These are phyloP conservation scores for Camelina sativa DNA, from an alignment of 345 rosid genomes.

Conservation along the genomic window DNA sequence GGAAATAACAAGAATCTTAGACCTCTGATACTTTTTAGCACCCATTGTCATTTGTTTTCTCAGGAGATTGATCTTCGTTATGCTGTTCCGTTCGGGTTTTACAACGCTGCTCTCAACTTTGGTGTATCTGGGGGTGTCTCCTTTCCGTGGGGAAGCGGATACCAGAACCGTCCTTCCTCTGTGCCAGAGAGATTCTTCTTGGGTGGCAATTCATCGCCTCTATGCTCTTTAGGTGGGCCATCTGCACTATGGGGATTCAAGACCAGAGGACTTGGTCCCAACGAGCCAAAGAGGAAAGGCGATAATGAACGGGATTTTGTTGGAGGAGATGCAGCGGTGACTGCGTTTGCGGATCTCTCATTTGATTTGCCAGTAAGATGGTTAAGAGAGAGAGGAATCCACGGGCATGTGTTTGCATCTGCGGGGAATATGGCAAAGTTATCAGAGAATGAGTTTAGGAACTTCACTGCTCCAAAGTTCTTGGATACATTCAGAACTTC, in stretches of 20 bases:
- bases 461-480: conserved; percentile 60
- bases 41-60: conserved; percentile 2
- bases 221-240: conserved; percentile 82
- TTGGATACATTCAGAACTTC: conserved; percentile 69
- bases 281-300: conserved; percentile 67
- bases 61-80: conserved; percentile 91
- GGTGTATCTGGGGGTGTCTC: conserved; percentile 78
- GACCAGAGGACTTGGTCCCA: conserved; percentile 84
- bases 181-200: conserved; percentile 89
- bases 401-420: conserved; percentile 84
- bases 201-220: conserved; percentile 91
- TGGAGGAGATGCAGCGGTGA: conserved; percentile 91
- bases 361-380: conserved; percentile 86
- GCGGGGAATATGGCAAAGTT: conserved; percentile 84
- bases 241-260: conserved; percentile 80
- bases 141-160: conserved; percentile 80
- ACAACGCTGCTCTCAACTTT: conserved; percentile 69
- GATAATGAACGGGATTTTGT: conserved; percentile 65
- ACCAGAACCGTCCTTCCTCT: conserved; percentile 57
- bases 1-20: conserved; percentile 11
- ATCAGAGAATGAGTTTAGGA: conserved; percentile 70
- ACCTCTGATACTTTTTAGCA: conserved; percentile 19
- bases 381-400: conserved; percentile 85
- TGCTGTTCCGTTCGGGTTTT: conserved; percentile 83
- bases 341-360: conserved; percentile 91